Base-by-base conservation (phyloP, 2,329 filamentous ascomycete genomes). In the Aspergillus latus region DNA sequence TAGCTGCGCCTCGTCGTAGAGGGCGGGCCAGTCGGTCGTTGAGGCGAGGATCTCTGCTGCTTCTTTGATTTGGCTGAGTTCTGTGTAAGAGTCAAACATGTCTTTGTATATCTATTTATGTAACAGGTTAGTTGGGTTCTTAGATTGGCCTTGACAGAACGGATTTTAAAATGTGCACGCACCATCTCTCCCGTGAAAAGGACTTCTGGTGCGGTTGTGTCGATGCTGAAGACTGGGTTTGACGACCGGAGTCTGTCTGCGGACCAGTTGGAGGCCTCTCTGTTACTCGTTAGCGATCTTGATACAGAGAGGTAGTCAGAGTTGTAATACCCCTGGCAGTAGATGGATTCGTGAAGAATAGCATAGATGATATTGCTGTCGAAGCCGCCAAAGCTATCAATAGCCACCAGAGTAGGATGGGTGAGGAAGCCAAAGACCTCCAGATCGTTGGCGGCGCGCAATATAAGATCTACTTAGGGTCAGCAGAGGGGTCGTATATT, bases 131-230 rank as follows among this genome's bases (percentile, higher is more conserved):
- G 21, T 21, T 21, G 21, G 21, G 21, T 21, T 21, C 21, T 21
- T 21, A 21, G 21, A 21, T 21, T 21, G 21, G 21, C 21, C 21
- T 21, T 21, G 21, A 21, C 21, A 21, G 21, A 21, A 21, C 21
- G 21, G 21, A 30, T 21, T 21, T 21, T 21, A 21, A 11, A 11
- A 13, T 5, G 26, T 61, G 61, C 66, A 47, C 29, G 29, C n/a
- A 81, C 78, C 91, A 96, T 97, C 76, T 97, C 93, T 58, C 92
- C 92, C 0, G 90, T 91, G 75, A 97, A 96, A 72, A 83, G 89
- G 21, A 94, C 77, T 0, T 87, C 86, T 2, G 76, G 69, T 5
- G 77, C 71, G 0, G 70, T 69, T 7, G 58, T 72, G 2, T 76
- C 72, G 15, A 78, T 66, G 51, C 78, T 73, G 69, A 84, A 85